Conservation (phyloP, 768 basidiomycete genomes). For the Tylopilus cervinicoccineus region DNA sequence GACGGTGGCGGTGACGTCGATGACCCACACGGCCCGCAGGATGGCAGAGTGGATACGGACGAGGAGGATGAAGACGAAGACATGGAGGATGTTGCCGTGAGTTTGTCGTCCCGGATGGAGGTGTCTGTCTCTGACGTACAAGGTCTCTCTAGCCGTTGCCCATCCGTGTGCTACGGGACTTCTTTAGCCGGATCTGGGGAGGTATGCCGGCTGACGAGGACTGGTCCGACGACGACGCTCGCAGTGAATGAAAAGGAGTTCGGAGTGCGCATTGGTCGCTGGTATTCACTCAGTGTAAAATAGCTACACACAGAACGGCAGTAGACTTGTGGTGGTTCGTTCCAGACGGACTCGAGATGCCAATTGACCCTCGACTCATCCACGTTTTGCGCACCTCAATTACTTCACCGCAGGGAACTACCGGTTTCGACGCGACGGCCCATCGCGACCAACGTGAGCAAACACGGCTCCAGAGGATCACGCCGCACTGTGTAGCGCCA, state of each 20-base stretch:
- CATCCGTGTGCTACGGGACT: constrained; percentile 51
- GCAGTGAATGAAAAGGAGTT: background rate
- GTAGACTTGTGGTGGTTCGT: too few species aligned
- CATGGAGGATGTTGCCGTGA: constrained; percentile 44
- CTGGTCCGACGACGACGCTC: constrained; percentile 14
- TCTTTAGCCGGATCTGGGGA: constrained; percentile 60
- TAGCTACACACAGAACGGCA: too few species aligned
- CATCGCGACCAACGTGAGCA: too few species aligned
- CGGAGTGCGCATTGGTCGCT: background rate
- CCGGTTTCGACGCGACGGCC: too few species aligned
- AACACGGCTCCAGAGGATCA: background rate
- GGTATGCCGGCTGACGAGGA: constrained; percentile 21
- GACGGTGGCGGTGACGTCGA: constrained; percentile 23
- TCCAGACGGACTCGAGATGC: too few species aligned
- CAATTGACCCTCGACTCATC: too few species aligned
- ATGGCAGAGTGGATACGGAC: constrained; percentile 28
- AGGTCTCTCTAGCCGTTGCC: constrained; percentile 49
- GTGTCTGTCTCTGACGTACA: background rate
- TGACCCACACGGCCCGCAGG: constrained; percentile 16
- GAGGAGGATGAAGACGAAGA: constrained; percentile 34
- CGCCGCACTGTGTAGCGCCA: background rate
- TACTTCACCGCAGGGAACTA: too few species aligned
- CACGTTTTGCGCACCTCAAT: too few species aligned
- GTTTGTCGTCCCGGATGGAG: constrained; percentile 10
- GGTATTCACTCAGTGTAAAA: background rate